Evolutionary conservation across 805 yeast species (phyloP).

Genomic region (Candida silvicultrix): DNA sequence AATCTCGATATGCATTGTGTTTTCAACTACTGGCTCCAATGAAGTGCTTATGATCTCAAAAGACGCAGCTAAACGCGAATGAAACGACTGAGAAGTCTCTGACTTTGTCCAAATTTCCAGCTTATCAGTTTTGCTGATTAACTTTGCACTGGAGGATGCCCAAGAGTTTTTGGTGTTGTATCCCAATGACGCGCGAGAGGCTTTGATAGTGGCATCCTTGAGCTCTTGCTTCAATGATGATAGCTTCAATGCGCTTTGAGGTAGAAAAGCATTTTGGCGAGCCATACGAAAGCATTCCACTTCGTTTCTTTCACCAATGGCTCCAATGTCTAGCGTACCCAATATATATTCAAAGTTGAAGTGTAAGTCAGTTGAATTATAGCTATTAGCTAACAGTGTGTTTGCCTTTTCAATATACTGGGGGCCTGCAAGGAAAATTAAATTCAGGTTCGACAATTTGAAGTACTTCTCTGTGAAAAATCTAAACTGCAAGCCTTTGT

Average conservation of each 20-base stretch:
- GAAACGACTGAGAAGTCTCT: slow-evolving; percentile 24
- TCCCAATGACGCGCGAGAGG: slow-evolving; percentile 26
- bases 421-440: slow-evolving; percentile 28
- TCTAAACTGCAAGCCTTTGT: slow-evolving; percentile 30
- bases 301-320: slow-evolving; percentile 19
- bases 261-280: slow-evolving; percentile 19
- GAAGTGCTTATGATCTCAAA: slow-evolving; percentile 35
- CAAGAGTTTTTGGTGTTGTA: slow-evolving; percentile 26
- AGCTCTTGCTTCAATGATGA: slow-evolving; percentile 18
- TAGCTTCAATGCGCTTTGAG: slow-evolving; percentile 26
- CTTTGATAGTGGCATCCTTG: slow-evolving; percentile 16
- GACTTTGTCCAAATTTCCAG: slow-evolving; percentile 49
- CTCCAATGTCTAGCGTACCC: slow-evolving; percentile 5
- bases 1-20: slow-evolving; percentile 46
- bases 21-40: slow-evolving; percentile 27
- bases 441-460: slow-evolving; percentile 24
- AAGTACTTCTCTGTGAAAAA: slow-evolving; percentile 26
- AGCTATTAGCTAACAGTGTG: neutral
- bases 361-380: slow-evolving; percentile 26
- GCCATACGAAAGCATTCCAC: too few species aligned
- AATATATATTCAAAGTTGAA: slow-evolving; percentile 38
- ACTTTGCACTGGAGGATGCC: slow-evolving; percentile 26
- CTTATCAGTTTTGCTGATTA: slow-evolving; percentile 26
- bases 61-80: slow-evolving; percentile 33
- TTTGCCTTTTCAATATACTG: neutral